These are phyloP conservation scores for Eremothecium gossypii DNA, from an alignment of 1,139 yeast genomes.

Conservation along the genomic window DNA sequence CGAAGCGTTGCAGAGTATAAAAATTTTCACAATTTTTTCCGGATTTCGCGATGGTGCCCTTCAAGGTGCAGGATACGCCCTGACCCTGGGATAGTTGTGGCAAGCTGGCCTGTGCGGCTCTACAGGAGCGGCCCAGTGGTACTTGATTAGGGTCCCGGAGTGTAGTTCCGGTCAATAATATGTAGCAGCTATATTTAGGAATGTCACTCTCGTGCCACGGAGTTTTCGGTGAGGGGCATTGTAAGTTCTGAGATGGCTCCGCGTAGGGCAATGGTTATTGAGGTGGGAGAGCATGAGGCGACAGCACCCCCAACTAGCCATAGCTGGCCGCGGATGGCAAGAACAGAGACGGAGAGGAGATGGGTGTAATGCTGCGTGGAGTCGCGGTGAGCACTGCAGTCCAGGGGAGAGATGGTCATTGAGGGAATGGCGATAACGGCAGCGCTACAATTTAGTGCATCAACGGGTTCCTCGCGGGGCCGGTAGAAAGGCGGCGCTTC, in stretches of 20 bases:
- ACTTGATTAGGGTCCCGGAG: too few relatives aligned
- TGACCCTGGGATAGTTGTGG: too few relatives aligned
- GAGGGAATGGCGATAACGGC: background rate
- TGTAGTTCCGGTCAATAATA: too few relatives aligned
- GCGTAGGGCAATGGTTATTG: background rate
- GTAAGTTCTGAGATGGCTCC: background rate
- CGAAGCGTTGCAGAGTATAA: too few relatives aligned
- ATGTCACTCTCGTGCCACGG: too few relatives aligned
- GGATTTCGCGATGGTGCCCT: background rate
- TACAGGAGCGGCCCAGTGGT: too few relatives aligned
- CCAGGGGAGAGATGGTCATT: background rate
- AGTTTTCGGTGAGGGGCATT: background rate
- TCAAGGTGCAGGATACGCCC: too few relatives aligned
- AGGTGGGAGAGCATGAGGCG: background rate
- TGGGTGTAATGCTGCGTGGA: background rate
- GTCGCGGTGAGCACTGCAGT: background rate
- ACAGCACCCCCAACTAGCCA: constrained; percentile 3
- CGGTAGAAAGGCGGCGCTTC: too few relatives aligned
- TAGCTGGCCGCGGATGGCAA: background rate
- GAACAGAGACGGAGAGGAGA: background rate
- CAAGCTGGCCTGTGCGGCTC: too few relatives aligned
- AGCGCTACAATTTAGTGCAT: background rate
- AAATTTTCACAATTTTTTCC: background rate
- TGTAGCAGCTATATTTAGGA: too few relatives aligned
- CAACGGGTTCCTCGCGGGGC: background rate